phyloP scores from a whole-genome alignment of 306 rosid species.

The Hippophae tibetana region DNA sequence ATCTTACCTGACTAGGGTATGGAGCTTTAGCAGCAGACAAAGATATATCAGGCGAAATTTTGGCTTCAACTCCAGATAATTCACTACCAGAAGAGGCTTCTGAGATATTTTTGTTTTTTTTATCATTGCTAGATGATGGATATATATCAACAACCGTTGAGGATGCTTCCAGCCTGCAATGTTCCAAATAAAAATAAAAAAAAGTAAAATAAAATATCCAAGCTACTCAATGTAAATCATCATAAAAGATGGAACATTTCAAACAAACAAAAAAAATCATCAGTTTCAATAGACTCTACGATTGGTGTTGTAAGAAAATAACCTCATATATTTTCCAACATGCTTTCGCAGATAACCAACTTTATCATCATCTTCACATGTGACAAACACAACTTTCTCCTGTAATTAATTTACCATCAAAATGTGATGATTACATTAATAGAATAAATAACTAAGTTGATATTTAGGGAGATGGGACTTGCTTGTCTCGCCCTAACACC shows the following conservation, averaged over 20 bases:
- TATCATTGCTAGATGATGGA: conserved; percentile 32
- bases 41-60: conserved; percentile 23
- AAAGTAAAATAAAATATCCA: conserved; percentile 14
- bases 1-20: conserved; percentile 43
- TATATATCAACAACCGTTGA: conserved; percentile 48
- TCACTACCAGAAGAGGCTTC: conserved; percentile 31
- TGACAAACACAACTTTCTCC: conserved; percentile 93
- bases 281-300: conserved; percentile 1
- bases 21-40: conserved; percentile 39
- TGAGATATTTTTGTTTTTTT: conserved; percentile 23
- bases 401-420: conserved; percentile 27
- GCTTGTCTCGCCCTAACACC: conserved; percentile 98
- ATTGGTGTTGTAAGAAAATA: conserved; percentile 9
- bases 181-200: conserved; percentile 10
- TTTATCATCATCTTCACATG: conserved; percentile 81
- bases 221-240: conserved; percentile 10
- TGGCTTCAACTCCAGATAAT: conserved; percentile 22
- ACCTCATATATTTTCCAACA: conserved; percentile 61
- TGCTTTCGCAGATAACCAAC: conserved; percentile 46
- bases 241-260: conserved; percentile 17
- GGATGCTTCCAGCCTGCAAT: conserved; percentile 79
- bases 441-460: conserved; percentile 5
- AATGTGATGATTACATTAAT: conserved; percentile 6
- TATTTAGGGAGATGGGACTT: conserved; percentile 26
- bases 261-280: not conserved